Evolutionary conservation across 768 basidiomycete genomes (phyloP).

Genomic region (Crucibulum laeve): DNA sequence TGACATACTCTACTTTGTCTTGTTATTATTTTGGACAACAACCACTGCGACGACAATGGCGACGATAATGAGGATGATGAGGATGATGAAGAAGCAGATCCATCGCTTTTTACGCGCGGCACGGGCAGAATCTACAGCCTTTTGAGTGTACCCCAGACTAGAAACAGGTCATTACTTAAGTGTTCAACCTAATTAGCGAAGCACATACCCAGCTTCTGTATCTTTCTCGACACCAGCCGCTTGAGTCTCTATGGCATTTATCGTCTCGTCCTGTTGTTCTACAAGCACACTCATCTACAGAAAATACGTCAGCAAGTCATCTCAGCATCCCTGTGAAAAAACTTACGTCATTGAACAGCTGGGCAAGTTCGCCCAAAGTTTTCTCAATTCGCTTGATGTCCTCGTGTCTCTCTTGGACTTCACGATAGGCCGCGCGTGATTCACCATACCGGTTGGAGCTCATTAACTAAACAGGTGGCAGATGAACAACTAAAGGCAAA

Average conservation of each 20-base stretch:
- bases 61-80: slow-evolving; percentile 65
- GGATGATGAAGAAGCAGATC: slow-evolving; percentile 84
- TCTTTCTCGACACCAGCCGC: slow-evolving; percentile 77
- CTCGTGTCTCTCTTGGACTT: slow-evolving; percentile 96
- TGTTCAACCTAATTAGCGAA: not conserved
- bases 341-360: slow-evolving; percentile 91
- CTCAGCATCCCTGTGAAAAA: not conserved
- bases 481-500: not conserved
- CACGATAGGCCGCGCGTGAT: slow-evolving; percentile 86
- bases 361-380: slow-evolving; percentile 89
- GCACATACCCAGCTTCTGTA: slow-evolving; percentile 73
- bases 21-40: slow-evolving; percentile 39
- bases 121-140: slow-evolving; percentile 82
- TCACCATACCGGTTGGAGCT: slow-evolving; percentile 89
- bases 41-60: slow-evolving; percentile 61
- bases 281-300: slow-evolving; percentile 89
- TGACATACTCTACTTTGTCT: slow-evolving; percentile 20
- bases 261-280: slow-evolving; percentile 89
- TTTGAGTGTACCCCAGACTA: slow-evolving; percentile 80
- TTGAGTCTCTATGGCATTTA: slow-evolving; percentile 77
- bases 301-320: not conserved
- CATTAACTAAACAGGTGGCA: slow-evolving; percentile 51
- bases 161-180: slow-evolving; percentile 5
- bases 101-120: slow-evolving; percentile 93
- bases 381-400: slow-evolving; percentile 95